These are phyloP conservation scores for Penicillium nucicola DNA, from an alignment of 495 filamentous ascomycete genomes.

Conservation along the genomic window DNA sequence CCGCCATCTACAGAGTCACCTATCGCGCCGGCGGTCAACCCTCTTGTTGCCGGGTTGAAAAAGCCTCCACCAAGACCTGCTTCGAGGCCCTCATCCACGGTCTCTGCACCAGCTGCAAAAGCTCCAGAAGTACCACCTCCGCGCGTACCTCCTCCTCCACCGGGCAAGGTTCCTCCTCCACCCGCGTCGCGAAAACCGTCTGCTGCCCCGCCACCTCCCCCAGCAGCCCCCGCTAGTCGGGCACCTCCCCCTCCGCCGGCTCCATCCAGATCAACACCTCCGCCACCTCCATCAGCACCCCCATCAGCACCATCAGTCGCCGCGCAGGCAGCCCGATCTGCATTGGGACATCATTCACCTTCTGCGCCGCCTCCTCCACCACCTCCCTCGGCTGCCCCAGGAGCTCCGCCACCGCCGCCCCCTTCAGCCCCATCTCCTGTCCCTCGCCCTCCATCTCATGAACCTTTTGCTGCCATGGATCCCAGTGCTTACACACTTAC, in stretches of 20 bases:
- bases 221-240: slow-evolving; percentile 35
- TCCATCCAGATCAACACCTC: slow-evolving; percentile 35
- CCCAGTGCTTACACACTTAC: slow-evolving; percentile 74
- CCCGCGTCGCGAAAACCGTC: slow-evolving; percentile 63
- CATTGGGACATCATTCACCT: slow-evolving; percentile 16
- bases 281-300: slow-evolving; percentile 34
- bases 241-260: slow-evolving; percentile 50
- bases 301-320: slow-evolving; percentile 40
- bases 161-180: slow-evolving; percentile 47
- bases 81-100: slow-evolving; percentile 49
- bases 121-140: slow-evolving; percentile 53
- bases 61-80: slow-evolving; percentile 52
- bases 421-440: slow-evolving; percentile 49
- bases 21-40: slow-evolving; percentile 50
- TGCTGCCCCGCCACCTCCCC: slow-evolving; percentile 42
- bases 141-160: slow-evolving; percentile 64
- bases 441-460: slow-evolving; percentile 38
- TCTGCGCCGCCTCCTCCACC: slow-evolving; percentile 50
- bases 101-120: slow-evolving; percentile 45
- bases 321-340: slow-evolving; percentile 40
- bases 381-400: slow-evolving; percentile 46
- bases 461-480: slow-evolving; percentile 61
- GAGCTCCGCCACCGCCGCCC: slow-evolving; percentile 43
- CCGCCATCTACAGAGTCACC: slow-evolving; percentile 54
- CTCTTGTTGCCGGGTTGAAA: slow-evolving; percentile 57